Base-by-base conservation (phyloP, 352 stramenopile genomes). In the Phytophthora pinifolia region DNA sequence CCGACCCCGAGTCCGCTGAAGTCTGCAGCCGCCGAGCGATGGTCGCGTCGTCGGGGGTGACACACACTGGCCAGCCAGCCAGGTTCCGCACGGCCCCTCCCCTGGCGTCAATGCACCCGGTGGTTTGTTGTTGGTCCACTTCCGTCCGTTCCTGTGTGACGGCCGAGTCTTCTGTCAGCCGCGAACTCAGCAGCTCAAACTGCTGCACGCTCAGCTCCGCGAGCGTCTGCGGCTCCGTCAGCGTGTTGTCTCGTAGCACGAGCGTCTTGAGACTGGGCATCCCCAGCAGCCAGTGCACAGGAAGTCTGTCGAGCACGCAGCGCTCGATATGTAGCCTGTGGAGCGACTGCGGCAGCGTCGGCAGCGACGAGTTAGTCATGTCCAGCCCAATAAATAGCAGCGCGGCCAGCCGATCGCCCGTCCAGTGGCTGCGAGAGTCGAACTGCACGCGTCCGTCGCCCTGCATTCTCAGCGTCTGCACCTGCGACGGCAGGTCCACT, bases 381-480 rank as follows among this genome's bases (percentile, higher is more conserved):
- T 76, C 55, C 29, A 79, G 42, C 10, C 70, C 70, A 55, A 69
- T 66, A 64, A 79, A 72, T 60, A 65, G 30, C 46, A 70, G 39
- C 20, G 49, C 33, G 9, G 39, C 8, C 42, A 70, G 27, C n/a
- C n/a, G 36, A 6, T 54, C 29, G n/a, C 55, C 63, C 18, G 35
- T 49, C 58, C 59, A 67, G 13, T 8, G 46, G 17, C 53, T 46
- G 30, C 14, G 17, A 3, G n/a, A 30, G 43, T 59, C 37, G 27
- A 71, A 71, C 45, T 50, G 48, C 10, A 67, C 47, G 47, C 35
- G 62, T 34, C 41, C 54, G 42, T 58, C 17, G 2, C 62, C 58
- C 7, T 38, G 42, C 3, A 71, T 22, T 38, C 44, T 17, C 22
- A 71, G 34, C 29, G 43, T 46, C 15, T 59, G 48, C 29, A 71